These are phyloP conservation scores for Zymoseptoria ardabiliae DNA, from an alignment of 2,329 filamentous ascomycete species.

Conservation along the genomic window DNA sequence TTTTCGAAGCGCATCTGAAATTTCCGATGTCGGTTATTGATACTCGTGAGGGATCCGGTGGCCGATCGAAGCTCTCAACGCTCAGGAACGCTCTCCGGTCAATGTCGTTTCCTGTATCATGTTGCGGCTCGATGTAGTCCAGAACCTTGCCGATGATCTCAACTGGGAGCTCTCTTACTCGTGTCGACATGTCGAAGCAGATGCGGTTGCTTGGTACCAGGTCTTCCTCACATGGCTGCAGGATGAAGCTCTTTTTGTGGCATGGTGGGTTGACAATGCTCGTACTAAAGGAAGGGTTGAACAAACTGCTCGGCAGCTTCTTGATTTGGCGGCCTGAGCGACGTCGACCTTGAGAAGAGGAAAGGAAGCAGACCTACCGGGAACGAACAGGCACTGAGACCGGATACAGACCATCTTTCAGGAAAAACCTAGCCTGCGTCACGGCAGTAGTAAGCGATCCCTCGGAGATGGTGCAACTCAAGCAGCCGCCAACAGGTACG, in stretches of 20 bases:
- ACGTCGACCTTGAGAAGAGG: not conserved
- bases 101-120: constrained; percentile 43
- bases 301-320: not conserved
- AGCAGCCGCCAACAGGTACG: constrained; percentile 5
- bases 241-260: not conserved
- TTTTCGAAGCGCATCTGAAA: constrained; percentile 43
- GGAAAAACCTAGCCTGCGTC: not conserved
- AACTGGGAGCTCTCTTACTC: constrained; percentile 24
- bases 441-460: not conserved
- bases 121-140: constrained; percentile 46
- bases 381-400: not conserved
- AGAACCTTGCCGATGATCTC: constrained; percentile 46
- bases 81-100: constrained; percentile 46
- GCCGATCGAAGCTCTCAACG: constrained; percentile 44
- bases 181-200: not conserved
- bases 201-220: not conserved
- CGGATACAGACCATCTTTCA: not conserved
- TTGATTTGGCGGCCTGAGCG: not conserved
- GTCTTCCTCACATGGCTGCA: not conserved
- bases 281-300: not conserved
- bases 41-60: constrained; percentile 35
- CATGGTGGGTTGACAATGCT: not conserved
- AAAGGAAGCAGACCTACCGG: not conserved
- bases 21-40: constrained; percentile 39
- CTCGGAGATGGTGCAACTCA: constrained; percentile 1